These are phyloP conservation scores for Glarea lozoyensis DNA, from an alignment of 495 filamentous ascomycete genomes.

Conservation along the genomic window DNA sequence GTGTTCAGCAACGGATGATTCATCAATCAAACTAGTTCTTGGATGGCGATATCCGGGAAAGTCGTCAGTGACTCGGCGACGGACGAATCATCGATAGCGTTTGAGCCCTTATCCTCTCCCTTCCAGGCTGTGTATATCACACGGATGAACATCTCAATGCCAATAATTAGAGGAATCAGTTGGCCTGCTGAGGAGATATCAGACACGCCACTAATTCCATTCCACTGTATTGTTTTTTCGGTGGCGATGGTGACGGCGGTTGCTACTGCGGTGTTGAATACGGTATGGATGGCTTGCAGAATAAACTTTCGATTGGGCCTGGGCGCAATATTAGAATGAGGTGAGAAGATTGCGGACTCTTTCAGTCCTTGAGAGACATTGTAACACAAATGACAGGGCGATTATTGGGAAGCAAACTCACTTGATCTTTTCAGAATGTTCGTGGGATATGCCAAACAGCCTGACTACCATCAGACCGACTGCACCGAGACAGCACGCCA, in stretches of 20 bases:
- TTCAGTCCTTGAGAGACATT: too few relatives aligned
- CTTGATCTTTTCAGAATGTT: neutral
- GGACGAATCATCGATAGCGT: too few relatives aligned
- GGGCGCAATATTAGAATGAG: neutral
- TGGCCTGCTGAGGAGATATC: conserved; percentile 24
- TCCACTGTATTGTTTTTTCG: conserved; percentile 29
- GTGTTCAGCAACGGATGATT: too few relatives aligned
- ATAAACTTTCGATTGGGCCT: neutral
- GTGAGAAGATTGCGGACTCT: too few relatives aligned
- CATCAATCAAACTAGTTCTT: too few relatives aligned
- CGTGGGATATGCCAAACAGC: neutral
- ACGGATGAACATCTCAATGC: neutral
- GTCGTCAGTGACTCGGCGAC: too few relatives aligned
- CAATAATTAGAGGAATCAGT: conserved; percentile 29
- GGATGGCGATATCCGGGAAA: too few relatives aligned
- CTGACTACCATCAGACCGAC: neutral
- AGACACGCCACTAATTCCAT: conserved; percentile 25
- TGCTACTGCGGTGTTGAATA: conserved; percentile 22
- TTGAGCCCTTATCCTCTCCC: too few relatives aligned
- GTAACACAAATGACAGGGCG: neutral
- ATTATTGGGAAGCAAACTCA: neutral
- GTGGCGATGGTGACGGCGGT: conserved; percentile 24
- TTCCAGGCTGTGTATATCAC: conserved; percentile 3
- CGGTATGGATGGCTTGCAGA: conserved; percentile 18
- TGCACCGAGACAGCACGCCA: conserved; percentile 1